Evolutionary conservation across 176 grass and related monocot genomes (phyloP), one percentile per base, ranked within the genome.

Genomic region (Paspalum vaginatum): DNA sequence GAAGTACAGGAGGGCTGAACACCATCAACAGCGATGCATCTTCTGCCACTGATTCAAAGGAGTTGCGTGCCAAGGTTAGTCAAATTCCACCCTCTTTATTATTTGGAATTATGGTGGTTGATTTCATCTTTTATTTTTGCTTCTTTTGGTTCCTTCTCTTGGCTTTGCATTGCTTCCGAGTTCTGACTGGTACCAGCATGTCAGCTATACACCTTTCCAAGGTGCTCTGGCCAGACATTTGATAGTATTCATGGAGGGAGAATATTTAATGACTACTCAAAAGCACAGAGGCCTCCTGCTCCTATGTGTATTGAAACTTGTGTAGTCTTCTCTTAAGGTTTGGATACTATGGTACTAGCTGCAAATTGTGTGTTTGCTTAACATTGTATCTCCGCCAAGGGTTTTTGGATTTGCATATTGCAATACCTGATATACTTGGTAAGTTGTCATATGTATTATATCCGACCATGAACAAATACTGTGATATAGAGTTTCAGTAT

Each of bases 61-160:
- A 95, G 51, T 72, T 98, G 63, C 83, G 92, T 21, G 92, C 89
- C 24, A 98, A 95, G 95, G 95, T 93, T 87, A 76, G 50, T 12
- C 27, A 41, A 25, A 40, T 24, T 15, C 7, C 9, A 66, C 25
- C 17, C 37, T 67, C 15, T 81, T 44, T 54, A 75, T 32, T 42
- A 4, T 32, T 16, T 32, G 27, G 2, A 8, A 39, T 46, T 42
- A 24, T 65, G 22, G 20, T 74, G 9, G 5, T 58, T 18, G 25
- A 56, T 76, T 39, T 13, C 16, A 38, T 58, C 0, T 70, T 38
- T 21, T 59, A 16, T 52, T 50, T 40, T 40, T 10, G 3, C 21
- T 15, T n/a, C 14, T 2, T 60, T 5, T 18, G 1, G 3, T 73
- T 75, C 18, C 27, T 60, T 65, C 25, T 82, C 9, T 78, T 49